Evolutionary conservation across 148 eudicot genomes (phyloP), one percentile per base, ranked within the genome.

Genomic region (Rhododendron molle): DNA sequence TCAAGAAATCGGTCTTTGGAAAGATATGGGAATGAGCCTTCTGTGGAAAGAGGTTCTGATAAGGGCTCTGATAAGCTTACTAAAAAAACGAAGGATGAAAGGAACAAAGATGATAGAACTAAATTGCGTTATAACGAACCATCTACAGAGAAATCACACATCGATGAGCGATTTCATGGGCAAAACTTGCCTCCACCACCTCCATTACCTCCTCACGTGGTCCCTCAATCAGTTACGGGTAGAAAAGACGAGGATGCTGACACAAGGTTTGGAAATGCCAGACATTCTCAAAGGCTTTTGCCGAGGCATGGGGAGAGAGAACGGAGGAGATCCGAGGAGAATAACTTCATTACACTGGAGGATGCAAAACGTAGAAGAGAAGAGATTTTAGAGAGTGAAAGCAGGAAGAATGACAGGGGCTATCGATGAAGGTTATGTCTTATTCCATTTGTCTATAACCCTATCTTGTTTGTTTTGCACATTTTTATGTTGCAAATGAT

Each of bases 151-250:
- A 96, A 94, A 86, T 86, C 93, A 83, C 94, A 93, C 67, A 46
- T 5, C 79, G 99, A 95, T 84, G 99, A 95, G 79, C 90, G 97
- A 26, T 94, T 94, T 87, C 90, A 92, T 87, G 92, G 92, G 87
- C 97, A 97, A 90, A 88, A 90, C 87, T 93, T 97, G 89, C 99
- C 99, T 10, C 99, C 99, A 38, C 99, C 99, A 56, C 99, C 99
- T 36, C 99, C 98, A 67, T 85, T 97, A 85, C 98, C 98, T 67
- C 95, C 96, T 79, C 94, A 97, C 36, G 90, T 95, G 83, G 92
- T 95, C 83, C 99, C 98, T 69, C 99, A 97, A 65, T 95, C 98
- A 18, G 85, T 95, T 43, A 91, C 93, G 7, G 85, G 91, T 76
- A 90, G 98, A 91, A 93, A 95, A 91, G 99, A 97, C 28, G 98